Evolutionary conservation across 495 filamentous ascomycete genomes (phyloP).

Genomic region (Lasiosphaeria miniovina): DNA sequence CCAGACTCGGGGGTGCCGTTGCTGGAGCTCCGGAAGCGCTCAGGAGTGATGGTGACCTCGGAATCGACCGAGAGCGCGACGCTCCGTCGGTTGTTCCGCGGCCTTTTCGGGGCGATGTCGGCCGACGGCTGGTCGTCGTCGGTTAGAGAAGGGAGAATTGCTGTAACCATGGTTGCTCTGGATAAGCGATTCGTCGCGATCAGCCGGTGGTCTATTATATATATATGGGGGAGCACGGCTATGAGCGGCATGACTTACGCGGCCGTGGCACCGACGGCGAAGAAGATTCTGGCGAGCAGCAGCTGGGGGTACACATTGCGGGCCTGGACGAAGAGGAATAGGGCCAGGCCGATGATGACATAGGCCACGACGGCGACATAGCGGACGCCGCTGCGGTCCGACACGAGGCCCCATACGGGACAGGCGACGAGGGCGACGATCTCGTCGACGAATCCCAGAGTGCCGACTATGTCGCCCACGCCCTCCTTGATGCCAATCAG

Average conservation of each 20-base stretch:
- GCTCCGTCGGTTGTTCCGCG: slow-evolving; percentile 28
- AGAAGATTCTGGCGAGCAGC: slow-evolving; percentile 78
- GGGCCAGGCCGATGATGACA: slow-evolving; percentile 66
- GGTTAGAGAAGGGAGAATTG: slow-evolving; percentile 84
- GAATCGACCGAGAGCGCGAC: slow-evolving; percentile 57
- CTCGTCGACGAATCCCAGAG: slow-evolving; percentile 94
- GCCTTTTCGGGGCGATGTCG: slow-evolving; percentile 19
- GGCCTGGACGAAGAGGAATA: slow-evolving; percentile 81
- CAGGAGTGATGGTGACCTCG: slow-evolving; percentile 61
- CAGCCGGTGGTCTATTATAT: slow-evolving; percentile 4
- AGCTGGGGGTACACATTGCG: slow-evolving; percentile 87
- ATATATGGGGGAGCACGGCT: background rate
- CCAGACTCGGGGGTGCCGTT: slow-evolving; percentile 7
- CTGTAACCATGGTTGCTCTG: slow-evolving; percentile 93
- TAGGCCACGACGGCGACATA: slow-evolving; percentile 79
- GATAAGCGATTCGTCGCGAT: background rate
- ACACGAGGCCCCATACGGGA: slow-evolving; percentile 87
- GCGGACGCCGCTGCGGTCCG: slow-evolving; percentile 82
- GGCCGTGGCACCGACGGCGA: slow-evolving; percentile 86
- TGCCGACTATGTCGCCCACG: slow-evolving; percentile 88
- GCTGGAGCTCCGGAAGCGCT: slow-evolving; percentile 36
- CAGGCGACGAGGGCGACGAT: slow-evolving; percentile 86
- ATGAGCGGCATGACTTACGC: slow-evolving; percentile 47
- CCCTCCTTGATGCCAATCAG: slow-evolving; percentile 70
- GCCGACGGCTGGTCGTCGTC: slow-evolving; percentile 35